Conservation (phyloP, 352 stramenopile species). For the Globisporangium polare region DNA sequence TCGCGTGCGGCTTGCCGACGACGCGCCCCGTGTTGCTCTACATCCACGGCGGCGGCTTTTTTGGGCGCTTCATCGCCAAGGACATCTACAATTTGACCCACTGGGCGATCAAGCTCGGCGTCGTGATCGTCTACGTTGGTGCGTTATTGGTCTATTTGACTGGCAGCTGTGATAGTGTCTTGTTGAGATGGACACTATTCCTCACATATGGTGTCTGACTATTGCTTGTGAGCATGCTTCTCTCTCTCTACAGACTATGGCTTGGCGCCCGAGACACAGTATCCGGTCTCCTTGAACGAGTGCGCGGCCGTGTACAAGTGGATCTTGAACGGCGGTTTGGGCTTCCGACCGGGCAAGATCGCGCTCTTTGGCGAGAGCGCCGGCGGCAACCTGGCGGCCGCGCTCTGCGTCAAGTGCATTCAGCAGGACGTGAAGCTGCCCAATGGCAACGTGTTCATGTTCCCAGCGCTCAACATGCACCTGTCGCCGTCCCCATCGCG, state of each 20-base stretch:
- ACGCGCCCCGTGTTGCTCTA: conserved; percentile 77
- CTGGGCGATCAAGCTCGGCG: conserved; percentile 67
- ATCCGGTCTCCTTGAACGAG: conserved; percentile 74
- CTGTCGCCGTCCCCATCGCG: conserved; percentile 83
- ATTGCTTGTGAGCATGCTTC: no score
- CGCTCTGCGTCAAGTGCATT: conserved; percentile 82
- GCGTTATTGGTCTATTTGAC: conserved; percentile 12
- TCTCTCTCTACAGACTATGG: conserved; percentile 58
- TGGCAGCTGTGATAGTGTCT: not conserved
- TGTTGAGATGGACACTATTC: conserved; percentile 1
- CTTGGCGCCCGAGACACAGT: conserved; percentile 78
- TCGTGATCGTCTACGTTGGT: conserved; percentile 87
- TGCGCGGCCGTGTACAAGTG: conserved; percentile 85
- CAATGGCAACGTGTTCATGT: conserved; percentile 84
- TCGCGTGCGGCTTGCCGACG: conserved; percentile 62
- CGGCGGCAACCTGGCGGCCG: conserved; percentile 86
- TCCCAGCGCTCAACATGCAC: conserved; percentile 88
- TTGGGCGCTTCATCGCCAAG: conserved; percentile 85
- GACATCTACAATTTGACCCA: conserved; percentile 73
- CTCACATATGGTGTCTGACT: conserved; percentile 7
- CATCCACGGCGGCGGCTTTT: conserved; percentile 85
- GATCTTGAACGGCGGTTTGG: conserved; percentile 66
- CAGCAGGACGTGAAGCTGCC: conserved; percentile 68
- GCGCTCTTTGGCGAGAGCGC: conserved; percentile 82
- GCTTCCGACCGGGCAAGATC: conserved; percentile 65